Conservation (phyloP, 768 basidiomycete genomes). For the Candolleomyces eurysporus region DNA sequence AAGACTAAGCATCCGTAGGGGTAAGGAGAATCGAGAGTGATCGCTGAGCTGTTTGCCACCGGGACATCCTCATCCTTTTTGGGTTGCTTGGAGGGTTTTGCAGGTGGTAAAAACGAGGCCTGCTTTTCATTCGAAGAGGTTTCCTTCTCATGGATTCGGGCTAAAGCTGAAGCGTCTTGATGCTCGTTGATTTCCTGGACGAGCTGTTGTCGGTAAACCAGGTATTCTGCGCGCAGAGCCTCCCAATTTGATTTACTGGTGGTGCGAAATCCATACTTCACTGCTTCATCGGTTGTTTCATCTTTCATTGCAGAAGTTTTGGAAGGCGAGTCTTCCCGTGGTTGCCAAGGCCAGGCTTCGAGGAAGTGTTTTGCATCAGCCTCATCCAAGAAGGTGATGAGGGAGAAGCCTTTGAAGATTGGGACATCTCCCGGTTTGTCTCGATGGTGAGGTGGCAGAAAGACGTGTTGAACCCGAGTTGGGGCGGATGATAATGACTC, state of each 20-base stretch:
- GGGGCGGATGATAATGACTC: background rate
- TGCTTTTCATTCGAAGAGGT: background rate
- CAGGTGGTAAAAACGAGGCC: background rate
- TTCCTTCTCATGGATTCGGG: no score
- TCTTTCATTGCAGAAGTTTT: slow-evolving; percentile 1
- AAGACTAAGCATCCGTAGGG: slow-evolving; percentile 70
- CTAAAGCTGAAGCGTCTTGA: slow-evolving; percentile 18
- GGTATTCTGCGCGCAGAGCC: slow-evolving; percentile 63
- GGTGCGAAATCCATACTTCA: slow-evolving; percentile 57
- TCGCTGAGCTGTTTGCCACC: background rate
- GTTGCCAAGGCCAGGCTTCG: slow-evolving; percentile 59
- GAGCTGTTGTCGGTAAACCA: slow-evolving; percentile 56
- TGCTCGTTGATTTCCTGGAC: slow-evolving; percentile 43
- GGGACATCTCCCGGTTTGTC: slow-evolving; percentile 55
- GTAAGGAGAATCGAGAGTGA: slow-evolving; percentile 39
- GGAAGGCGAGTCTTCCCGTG: slow-evolving; percentile 8
- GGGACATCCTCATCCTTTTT: background rate
- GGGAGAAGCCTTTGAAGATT: slow-evolving; percentile 73
- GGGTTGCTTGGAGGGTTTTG: background rate
- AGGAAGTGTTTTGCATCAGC: slow-evolving; percentile 43
- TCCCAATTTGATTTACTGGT: slow-evolving; percentile 63
- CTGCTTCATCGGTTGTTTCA: slow-evolving; percentile 35
- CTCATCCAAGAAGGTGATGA: slow-evolving; percentile 51
- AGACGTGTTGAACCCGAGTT: slow-evolving; percentile 48
- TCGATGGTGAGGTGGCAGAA: slow-evolving; percentile 61